phyloP scores from a whole-genome alignment of 768 basidiomycete species.

The Sarcodon sp. region DNA sequence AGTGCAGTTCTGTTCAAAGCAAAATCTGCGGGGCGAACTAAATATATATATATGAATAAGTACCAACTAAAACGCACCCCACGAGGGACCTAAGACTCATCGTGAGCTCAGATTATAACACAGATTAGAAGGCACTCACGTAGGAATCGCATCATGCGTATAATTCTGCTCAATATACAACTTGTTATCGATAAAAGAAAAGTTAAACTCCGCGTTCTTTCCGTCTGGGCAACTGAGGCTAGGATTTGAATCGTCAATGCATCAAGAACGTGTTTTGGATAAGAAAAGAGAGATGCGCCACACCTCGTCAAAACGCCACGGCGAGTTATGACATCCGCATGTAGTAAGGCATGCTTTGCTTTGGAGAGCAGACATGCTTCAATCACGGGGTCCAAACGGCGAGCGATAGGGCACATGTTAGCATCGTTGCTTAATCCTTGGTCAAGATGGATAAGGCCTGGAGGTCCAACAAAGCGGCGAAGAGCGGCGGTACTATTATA shows the following conservation, averaged over 20 bases:
- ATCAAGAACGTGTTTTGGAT: neutral
- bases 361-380: neutral
- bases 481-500: too few relatives aligned
- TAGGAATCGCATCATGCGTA: neutral
- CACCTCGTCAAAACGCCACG: neutral
- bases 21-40: neutral
- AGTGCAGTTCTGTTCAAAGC: neutral
- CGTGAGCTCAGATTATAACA: neutral
- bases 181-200: neutral
- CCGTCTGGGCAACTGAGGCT: neutral
- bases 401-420: too few relatives aligned
- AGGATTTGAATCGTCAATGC: neutral
- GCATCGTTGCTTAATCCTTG: too few relatives aligned
- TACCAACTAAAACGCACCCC: neutral
- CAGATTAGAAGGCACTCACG: neutral
- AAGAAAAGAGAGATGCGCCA: neutral
- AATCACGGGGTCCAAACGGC: neutral
- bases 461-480: too few relatives aligned
- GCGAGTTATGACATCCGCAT: neutral
- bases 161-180: neutral
- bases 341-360: neutral
- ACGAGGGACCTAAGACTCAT: neutral
- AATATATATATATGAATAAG: neutral
- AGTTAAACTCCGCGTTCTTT: neutral
- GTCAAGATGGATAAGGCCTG: too few relatives aligned